Base-by-base conservation (phyloP, 2,329 filamentous ascomycete species). In the Parastagonospora nodorum region DNA sequence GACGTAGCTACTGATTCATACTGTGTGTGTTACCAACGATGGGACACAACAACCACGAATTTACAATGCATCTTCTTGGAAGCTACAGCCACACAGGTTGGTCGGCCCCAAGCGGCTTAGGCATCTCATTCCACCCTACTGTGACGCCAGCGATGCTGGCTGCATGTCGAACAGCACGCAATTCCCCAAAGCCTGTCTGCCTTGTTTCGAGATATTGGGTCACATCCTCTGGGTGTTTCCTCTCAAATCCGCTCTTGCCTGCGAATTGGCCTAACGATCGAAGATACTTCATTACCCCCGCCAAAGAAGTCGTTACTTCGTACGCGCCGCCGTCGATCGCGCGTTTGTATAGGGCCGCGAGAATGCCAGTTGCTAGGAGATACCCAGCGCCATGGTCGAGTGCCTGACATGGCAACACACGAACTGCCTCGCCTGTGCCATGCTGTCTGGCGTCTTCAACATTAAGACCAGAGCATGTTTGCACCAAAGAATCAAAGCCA, bases 311-410 rank as follows among this genome's bases (percentile, higher is more conserved):
- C 27, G 82, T 72, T 0, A 85, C 78, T n/a, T 75, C 63, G 64
- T 80, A 85, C 0, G 77, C 74, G 0, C 80, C 78, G 1, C 80
- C 80, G 14, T 75, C 71, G 0, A 55, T 68, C 0, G 75, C 75
- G 11, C 77, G 74, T 42, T 74, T 75, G 51, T 82, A 80, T 4
- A 85, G 37, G 0, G 82, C 82, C 0, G 81, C 78, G 19, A 75
- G 68, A 2, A 85, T 75, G 0, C 83, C 82, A 0, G 80, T 70
- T 0, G 82, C 81, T 0, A 86, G 73, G 15, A 85, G 71, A 46
- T 82, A 85, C 0, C 83, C 83, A 0, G 75, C 75, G 0, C 76
- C 80, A 52, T 85, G 81, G 60, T 86, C 83, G 0, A 85, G 73
- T 0, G 79, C 82, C 64, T 85, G 83, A 46, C 78, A 82, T 0